phyloP scores from a whole-genome alignment of 148 eudicot genomes.

The Arbutus unedo region DNA sequence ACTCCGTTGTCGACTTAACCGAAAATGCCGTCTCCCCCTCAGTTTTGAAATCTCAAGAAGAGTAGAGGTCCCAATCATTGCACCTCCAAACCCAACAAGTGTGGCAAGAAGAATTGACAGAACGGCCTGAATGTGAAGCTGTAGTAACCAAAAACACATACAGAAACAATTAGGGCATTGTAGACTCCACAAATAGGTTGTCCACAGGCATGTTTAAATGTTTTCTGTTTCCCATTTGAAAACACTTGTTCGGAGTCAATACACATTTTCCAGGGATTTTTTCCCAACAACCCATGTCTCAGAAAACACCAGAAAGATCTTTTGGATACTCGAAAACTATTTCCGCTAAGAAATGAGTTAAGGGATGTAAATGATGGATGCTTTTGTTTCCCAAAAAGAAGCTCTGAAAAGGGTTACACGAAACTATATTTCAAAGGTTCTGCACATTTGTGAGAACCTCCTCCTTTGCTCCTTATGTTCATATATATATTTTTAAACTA shows the following conservation, averaged over 20 bases:
- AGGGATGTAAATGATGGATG: neutral
- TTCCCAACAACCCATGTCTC: neutral
- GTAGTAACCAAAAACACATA: conserved; percentile 18
- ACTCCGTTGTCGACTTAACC: conserved; percentile 24
- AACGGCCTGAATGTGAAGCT: conserved; percentile 75
- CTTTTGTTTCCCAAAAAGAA: neutral
- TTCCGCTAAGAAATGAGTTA: neutral
- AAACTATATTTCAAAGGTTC: neutral
- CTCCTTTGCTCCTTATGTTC: neutral
- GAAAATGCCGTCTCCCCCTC: conserved; percentile 32
- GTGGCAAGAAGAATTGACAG: conserved; percentile 79
- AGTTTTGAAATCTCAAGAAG: conserved; percentile 46
- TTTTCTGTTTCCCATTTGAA: neutral
- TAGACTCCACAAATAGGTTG: too few species aligned
- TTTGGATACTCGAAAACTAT: neutral
- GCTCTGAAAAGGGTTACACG: neutral
- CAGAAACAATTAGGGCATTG: neutral
- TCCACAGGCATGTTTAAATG: too few species aligned
- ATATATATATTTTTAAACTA: neutral
- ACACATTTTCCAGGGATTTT: neutral
- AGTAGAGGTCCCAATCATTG: conserved; percentile 68
- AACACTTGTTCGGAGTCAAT: neutral
- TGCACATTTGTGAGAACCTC: neutral
- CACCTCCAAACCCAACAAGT: conserved; percentile 77
- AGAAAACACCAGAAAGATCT: neutral